These are phyloP conservation scores for Camellia oleifera DNA, from an alignment of 179 eudicot genomes.

Conservation along the genomic window DNA sequence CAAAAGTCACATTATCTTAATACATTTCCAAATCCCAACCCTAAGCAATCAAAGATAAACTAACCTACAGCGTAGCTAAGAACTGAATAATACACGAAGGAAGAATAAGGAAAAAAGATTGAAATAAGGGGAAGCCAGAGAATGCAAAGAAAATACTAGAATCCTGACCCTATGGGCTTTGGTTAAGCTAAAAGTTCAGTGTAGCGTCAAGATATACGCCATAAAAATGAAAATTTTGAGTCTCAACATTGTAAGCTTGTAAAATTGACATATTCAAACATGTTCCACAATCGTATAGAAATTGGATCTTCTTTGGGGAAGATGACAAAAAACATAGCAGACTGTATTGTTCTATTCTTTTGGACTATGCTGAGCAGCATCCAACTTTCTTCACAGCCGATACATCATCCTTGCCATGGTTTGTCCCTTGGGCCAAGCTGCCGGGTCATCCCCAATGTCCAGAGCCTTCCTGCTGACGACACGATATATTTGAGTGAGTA, in stretches of 20 bases:
- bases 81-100: neutral
- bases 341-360: neutral
- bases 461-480: conserved; percentile 47
- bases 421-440: conserved; percentile 51
- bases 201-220: neutral
- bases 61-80: conserved; percentile 3
- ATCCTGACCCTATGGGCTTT: neutral
- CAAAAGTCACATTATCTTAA: neutral
- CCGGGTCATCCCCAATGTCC: conserved; percentile 47
- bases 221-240: neutral
- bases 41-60: conserved; percentile 5
- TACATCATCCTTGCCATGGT: conserved; percentile 29
- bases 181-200: neutral
- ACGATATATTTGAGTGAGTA: conserved; percentile 39
- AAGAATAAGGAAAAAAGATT: neutral
- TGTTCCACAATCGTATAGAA: neutral
- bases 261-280: neutral
- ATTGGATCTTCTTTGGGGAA: neutral
- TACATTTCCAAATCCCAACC: conserved; percentile 9
- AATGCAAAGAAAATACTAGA: neutral
- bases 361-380: conserved; percentile 18
- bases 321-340: neutral
- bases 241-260: conserved; percentile 6
- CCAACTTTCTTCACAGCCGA: conserved; percentile 20
- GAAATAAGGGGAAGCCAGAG: neutral